A percentile compares a stretch with the other conserved stretches of the same genome.
phyloP scores from a whole-genome alignment of 768 basidiomycete species.

The Leccinum obscurum region DNA sequence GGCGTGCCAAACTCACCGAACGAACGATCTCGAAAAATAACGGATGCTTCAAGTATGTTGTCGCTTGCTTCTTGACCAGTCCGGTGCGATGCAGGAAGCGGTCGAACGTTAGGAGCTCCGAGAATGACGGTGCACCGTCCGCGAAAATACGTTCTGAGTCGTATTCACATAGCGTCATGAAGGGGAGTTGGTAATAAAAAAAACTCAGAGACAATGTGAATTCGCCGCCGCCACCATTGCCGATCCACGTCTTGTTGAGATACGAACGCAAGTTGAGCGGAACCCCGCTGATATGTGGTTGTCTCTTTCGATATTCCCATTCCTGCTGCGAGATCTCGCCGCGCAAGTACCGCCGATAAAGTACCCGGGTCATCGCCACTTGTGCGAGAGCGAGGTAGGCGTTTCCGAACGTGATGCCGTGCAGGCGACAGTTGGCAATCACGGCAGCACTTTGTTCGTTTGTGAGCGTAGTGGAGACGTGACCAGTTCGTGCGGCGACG shows the following conservation, averaged over 20 bases:
- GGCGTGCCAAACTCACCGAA: constrained; percentile 10
- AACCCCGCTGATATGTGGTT: constrained; percentile 50
- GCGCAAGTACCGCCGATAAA: constrained; percentile 46
- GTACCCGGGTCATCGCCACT: constrained; percentile 50
- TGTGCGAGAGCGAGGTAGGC: constrained; percentile 52
- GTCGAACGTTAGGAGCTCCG: constrained; percentile 40
- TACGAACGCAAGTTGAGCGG: constrained; percentile 52
- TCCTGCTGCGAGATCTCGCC: constrained; percentile 53
- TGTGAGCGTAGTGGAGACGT: constrained; percentile 27
- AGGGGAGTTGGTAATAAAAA: constrained; percentile 45
- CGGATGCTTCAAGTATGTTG: constrained; percentile 39
- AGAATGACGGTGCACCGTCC: constrained; percentile 39
- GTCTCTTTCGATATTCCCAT: constrained; percentile 50
- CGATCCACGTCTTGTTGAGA: constrained; percentile 47
- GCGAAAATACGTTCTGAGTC: not conserved
- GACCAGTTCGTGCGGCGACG: constrained; percentile 38
- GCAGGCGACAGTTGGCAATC: constrained; percentile 39
- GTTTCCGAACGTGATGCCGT: constrained; percentile 51
- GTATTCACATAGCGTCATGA: constrained; percentile 41
- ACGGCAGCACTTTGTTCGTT: constrained; percentile 34
- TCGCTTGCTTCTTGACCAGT: constrained; percentile 38
- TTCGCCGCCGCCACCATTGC: constrained; percentile 43
- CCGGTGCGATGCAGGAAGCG: constrained; percentile 48
- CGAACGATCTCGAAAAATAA: constrained; percentile 45
- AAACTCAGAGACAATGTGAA: constrained; percentile 46